These are phyloP conservation scores for Botryosphaeria dothidea DNA, from an alignment of 2,329 filamentous ascomycete genomes.

Conservation along the genomic window DNA sequence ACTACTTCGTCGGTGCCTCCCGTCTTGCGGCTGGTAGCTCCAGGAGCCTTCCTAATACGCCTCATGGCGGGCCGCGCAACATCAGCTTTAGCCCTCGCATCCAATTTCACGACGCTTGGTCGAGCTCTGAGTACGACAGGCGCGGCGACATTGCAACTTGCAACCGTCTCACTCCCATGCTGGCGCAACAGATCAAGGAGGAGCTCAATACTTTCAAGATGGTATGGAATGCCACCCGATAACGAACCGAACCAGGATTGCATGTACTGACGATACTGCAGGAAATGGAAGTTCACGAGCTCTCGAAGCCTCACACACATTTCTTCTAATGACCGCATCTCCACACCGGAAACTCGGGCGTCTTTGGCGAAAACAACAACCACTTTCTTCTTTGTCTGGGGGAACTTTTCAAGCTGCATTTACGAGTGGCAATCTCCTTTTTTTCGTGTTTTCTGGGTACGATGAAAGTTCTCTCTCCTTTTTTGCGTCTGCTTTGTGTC, in stretches of 20 bases:
- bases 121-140: slow-evolving; percentile 91
- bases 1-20: slow-evolving; percentile 83
- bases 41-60: slow-evolving; percentile 79
- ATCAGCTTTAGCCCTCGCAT: slow-evolving; percentile 87
- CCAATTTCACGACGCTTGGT: slow-evolving; percentile 96
- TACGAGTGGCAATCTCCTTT: slow-evolving; percentile 40
- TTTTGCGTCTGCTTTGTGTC: slow-evolving; percentile 9
- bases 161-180: slow-evolving; percentile 93
- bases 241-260: no score
- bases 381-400: slow-evolving; percentile 27
- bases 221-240: no score
- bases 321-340: slow-evolving; percentile 77
- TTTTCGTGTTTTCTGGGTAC: slow-evolving; percentile 43
- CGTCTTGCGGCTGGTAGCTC: slow-evolving; percentile 70
- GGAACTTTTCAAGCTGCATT: slow-evolving; percentile 39
- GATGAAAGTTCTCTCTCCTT: slow-evolving; percentile 21
- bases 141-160: slow-evolving; percentile 95
- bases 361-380: slow-evolving; percentile 39
- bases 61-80: slow-evolving; percentile 63
- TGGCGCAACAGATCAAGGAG: slow-evolving; percentile 99
- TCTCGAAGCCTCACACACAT: slow-evolving; percentile 98
- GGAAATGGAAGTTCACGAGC: slow-evolving; percentile 99
- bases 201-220: slow-evolving; percentile 99
- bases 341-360: slow-evolving; percentile 40
- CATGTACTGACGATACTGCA: no score